Conservation (phyloP, 306 rosid genomes). For the Lathyrus tuberosus region DNA sequence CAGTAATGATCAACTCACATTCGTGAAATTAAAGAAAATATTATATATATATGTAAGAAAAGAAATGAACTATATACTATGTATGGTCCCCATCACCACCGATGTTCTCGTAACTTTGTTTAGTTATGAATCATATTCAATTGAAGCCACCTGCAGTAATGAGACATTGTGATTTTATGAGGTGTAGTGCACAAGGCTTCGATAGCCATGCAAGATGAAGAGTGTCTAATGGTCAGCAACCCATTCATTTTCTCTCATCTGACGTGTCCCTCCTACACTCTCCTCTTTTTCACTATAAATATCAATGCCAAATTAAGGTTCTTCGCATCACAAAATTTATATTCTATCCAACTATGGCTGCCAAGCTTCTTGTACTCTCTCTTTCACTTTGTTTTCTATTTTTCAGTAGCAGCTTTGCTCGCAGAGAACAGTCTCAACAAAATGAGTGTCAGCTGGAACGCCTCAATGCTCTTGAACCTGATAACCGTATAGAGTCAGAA, state of each 20-base stretch:
- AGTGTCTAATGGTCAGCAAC: constrained; percentile 9
- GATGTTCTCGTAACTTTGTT: no score
- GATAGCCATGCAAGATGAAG: constrained; percentile 37
- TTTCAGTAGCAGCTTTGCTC: not conserved
- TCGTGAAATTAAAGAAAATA: no score
- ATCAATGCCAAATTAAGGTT: not conserved
- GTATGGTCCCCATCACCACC: no score
- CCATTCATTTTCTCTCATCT: not conserved
- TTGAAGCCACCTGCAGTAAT: no score
- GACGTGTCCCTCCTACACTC: constrained; percentile 44
- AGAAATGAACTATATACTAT: no score
- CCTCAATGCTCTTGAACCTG: constrained; percentile 36
- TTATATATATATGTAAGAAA: no score
- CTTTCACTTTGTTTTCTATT: constrained; percentile 51
- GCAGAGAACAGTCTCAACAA: constrained; percentile 1
- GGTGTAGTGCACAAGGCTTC: constrained; percentile 43
- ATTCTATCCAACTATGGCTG: constrained; percentile 41
- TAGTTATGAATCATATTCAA: no score
- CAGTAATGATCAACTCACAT: no score
- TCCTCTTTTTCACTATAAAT: constrained; percentile 33
- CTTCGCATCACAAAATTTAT: constrained; percentile 40
- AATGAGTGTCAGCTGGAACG: constrained; percentile 39
- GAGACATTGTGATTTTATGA: not conserved
- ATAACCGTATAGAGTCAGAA: constrained; percentile 15
- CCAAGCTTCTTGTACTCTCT: constrained; percentile 45